Conservation (phyloP, 345 rosid genomes). For the Mallotus nudiflorus region DNA sequence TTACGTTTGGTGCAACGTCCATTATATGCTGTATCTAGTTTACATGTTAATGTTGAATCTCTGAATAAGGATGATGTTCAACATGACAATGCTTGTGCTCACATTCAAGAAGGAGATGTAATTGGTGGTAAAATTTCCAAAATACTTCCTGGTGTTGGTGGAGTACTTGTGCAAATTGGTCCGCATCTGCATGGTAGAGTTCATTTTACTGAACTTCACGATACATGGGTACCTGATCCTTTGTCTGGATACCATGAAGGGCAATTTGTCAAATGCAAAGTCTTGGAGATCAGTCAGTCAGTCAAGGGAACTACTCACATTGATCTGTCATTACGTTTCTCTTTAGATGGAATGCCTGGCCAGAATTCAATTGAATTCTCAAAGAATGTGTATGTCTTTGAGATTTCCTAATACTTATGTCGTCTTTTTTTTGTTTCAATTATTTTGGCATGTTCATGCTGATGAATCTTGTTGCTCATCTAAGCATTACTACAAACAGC, state of each 20-base stretch:
- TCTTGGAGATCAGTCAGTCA: constrained; percentile 69
- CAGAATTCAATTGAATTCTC: constrained; percentile 37
- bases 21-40: constrained; percentile 25
- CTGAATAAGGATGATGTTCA: constrained; percentile 26
- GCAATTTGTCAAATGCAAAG: constrained; percentile 90
- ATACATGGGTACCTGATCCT: constrained; percentile 69
- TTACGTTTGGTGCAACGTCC: constrained; percentile 70
- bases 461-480: background rate
- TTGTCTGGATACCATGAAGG: constrained; percentile 69
- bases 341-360: constrained; percentile 57
- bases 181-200: constrained; percentile 78
- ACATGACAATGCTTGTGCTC: constrained; percentile 38
- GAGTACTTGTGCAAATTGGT: constrained; percentile 84
- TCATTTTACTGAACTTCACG: constrained; percentile 82
- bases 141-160: constrained; percentile 74
- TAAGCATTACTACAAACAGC: background rate
- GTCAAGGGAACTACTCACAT: constrained; percentile 61
- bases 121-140: constrained; percentile 85
- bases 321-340: constrained; percentile 71
- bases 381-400: constrained; percentile 47
- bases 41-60: constrained; percentile 26
- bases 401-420: background rate
- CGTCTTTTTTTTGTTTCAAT: background rate
- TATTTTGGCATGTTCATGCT: background rate
- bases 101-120: constrained; percentile 74